Base-by-base conservation (phyloP, 2,329 filamentous ascomycete species). In the Fusarium torulosum region DNA sequence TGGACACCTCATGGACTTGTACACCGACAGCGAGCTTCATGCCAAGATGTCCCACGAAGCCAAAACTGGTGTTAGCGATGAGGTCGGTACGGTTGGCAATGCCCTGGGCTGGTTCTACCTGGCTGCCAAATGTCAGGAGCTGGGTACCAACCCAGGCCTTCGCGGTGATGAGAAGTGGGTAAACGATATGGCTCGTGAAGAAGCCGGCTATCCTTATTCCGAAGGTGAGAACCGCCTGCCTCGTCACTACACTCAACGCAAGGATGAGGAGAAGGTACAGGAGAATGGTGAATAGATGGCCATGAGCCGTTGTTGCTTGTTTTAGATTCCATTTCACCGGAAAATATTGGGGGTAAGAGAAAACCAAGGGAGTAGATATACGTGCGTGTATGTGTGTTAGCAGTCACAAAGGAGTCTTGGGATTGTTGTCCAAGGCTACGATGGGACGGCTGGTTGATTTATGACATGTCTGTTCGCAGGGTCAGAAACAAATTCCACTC, bases 11-110 rank as follows among this genome's bases (percentile, higher is more conserved):
- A 80, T 89, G 65, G 78, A 89, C 3, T 82, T 95, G 4, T 92
- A 90, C 78, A 89, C 84, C 0, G 83, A 94, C 68, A 75, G 86
- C 4, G 83, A 85, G 19, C 81, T 92, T 20, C 91, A 93, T 76
- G 77, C 85, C 50, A 82, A 82, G 58, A 93, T 94, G 89, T 87
- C 86, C 69, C 69, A 83, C 9, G 90, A 86, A 66, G 92, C 91
- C 0, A 80, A 79, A 37, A 81, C 77, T 0, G 87, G 91, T 61
- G 91, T 96, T 15, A 93, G 89, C 62, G 92, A 96, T 74, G 92
- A 96, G 75, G 91, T 95, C 2, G 88, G 90, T 63, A 96, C 92
- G 0, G 91, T 94, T 1, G 92, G 92, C 0, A 94, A 94, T 75
- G 89, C 90, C 2, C 80, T 95, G 14, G 83, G 82, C 21, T 96